Conservation (phyloP, 2,329 filamentous ascomycete genomes). For the Paecilomyces formosus region DNA sequence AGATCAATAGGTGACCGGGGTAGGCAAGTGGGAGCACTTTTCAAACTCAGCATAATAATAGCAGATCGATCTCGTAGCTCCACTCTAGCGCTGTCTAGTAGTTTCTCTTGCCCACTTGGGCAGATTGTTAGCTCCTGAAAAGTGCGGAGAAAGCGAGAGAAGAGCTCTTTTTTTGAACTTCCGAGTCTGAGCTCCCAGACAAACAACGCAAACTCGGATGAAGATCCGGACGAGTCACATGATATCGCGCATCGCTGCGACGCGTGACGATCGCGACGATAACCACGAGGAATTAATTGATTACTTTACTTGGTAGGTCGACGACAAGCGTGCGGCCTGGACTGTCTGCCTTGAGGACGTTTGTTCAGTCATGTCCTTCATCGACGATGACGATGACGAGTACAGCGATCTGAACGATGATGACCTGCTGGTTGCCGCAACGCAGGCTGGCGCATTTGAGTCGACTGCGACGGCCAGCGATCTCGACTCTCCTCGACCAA, state of each 20-base stretch:
- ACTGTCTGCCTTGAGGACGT: not conserved
- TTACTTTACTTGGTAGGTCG: not conserved
- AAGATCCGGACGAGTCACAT: not conserved
- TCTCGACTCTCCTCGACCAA: conserved; percentile 16
- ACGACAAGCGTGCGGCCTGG: not conserved
- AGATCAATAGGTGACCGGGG: not conserved
- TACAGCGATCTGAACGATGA: conserved; percentile 19
- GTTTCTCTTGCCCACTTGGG: not conserved
- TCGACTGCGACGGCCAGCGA: not conserved
- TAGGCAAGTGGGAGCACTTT: not conserved
- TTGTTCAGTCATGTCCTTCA: conserved; percentile 18
- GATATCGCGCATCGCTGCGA: not conserved
- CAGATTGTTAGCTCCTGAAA: not conserved
- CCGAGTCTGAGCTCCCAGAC: not conserved
- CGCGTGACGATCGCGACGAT: not conserved
- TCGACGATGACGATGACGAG: conserved; percentile 17
- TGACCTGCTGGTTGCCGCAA: conserved; percentile 18
- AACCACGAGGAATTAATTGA: not conserved
- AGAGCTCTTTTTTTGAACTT: conserved; percentile 1
- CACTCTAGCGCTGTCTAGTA: not conserved
- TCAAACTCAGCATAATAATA: not conserved
- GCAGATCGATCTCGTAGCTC: not conserved
- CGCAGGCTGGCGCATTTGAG: conserved; percentile 7
- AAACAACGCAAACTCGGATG: not conserved
- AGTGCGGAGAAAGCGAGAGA: not conserved